Percentiles rank a stretch among this genome's conserved stretches.
Evolutionary conservation across 1,284 basidiomycete species (phyloP).

Genomic region (Trichosporon faecale): DNA sequence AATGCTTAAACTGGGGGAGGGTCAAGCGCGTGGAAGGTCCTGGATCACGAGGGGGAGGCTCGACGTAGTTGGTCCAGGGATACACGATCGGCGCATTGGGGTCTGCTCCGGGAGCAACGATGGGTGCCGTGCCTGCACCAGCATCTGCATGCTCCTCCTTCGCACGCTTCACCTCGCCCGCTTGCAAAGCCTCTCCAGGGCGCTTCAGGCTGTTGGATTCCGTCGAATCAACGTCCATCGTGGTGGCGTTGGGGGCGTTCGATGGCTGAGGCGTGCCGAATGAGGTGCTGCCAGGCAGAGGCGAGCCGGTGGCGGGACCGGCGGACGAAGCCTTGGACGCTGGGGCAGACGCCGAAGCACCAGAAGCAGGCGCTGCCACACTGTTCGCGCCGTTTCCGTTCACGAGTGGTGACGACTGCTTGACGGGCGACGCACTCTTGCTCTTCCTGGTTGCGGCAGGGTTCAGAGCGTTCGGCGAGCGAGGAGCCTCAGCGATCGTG

Average conservation of each 20-base stretch:
- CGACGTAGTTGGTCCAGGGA: conserved; percentile 35
- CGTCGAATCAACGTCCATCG: conserved; percentile 33
- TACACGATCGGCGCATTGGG: conserved; percentile 19
- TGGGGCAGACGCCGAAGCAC: conserved; percentile 15
- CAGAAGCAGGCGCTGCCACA: not conserved
- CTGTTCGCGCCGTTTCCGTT: conserved; percentile 15
- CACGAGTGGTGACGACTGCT: not conserved
- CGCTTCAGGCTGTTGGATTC: conserved; percentile 34
- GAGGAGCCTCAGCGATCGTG: conserved; percentile 40
- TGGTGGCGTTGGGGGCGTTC: conserved; percentile 9
- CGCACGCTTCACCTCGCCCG: conserved; percentile 37
- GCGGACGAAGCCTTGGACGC: not conserved
- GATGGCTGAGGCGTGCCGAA: conserved; percentile 22
- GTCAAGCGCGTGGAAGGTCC: conserved; percentile 49
- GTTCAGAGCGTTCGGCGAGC: conserved; percentile 34
- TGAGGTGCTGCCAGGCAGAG: conserved; percentile 15
- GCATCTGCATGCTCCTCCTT: conserved; percentile 29
- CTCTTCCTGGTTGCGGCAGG: conserved; percentile 18
- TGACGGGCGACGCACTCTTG: conserved; percentile 4
- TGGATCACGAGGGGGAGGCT: conserved; percentile 30
- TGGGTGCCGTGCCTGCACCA: conserved; percentile 14
- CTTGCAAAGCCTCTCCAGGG: conserved; percentile 37
- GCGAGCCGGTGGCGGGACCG: conserved; percentile 10
- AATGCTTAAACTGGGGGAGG: conserved; percentile 73
- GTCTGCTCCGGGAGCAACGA: conserved; percentile 12